Conservation (phyloP, 2,329 filamentous ascomycete species). For the Xenoacremonium recifei region DNA sequence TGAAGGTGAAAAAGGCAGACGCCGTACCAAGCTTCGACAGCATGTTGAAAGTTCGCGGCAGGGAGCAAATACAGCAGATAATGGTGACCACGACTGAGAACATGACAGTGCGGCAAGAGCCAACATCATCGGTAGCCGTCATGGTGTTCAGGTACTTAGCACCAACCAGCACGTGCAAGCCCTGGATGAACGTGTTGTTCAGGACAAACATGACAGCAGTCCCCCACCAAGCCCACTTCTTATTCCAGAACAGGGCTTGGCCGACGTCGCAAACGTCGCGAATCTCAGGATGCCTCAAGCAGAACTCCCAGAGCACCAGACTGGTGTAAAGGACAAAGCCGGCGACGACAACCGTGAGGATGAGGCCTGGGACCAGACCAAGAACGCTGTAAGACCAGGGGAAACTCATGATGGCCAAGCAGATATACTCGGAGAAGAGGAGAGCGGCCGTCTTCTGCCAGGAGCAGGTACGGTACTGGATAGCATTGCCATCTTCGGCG, state of each 20-base stretch:
- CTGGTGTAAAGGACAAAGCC: slow-evolving; percentile 77
- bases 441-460: slow-evolving; percentile 94
- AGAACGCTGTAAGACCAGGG: slow-evolving; percentile 89
- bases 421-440: slow-evolving; percentile 95
- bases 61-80: slow-evolving; percentile 74
- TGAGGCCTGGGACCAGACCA: slow-evolving; percentile 80
- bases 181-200: slow-evolving; percentile 92
- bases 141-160: slow-evolving; percentile 91
- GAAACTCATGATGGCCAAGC: slow-evolving; percentile 89
- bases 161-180: slow-evolving; percentile 77
- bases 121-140: slow-evolving; percentile 61
- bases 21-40: slow-evolving; percentile 76
- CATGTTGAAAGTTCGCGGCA: slow-evolving; percentile 81
- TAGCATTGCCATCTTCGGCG: slow-evolving; percentile 72
- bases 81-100: slow-evolving; percentile 74
- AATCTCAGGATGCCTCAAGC: slow-evolving; percentile 84
- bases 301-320: slow-evolving; percentile 72
- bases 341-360: slow-evolving; percentile 78
- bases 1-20: slow-evolving; percentile 84
- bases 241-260: slow-evolving; percentile 90
- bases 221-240: slow-evolving; percentile 67
- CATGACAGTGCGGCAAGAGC: slow-evolving; percentile 71
- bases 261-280: slow-evolving; percentile 93
- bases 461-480: slow-evolving; percentile 89
- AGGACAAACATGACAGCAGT: slow-evolving; percentile 85